Percentiles rank a stretch among this genome's conserved stretches.
These are phyloP conservation scores for Xerocomus nothofagi DNA, from an alignment of 1,284 basidiomycete genomes.

Conservation along the genomic window DNA sequence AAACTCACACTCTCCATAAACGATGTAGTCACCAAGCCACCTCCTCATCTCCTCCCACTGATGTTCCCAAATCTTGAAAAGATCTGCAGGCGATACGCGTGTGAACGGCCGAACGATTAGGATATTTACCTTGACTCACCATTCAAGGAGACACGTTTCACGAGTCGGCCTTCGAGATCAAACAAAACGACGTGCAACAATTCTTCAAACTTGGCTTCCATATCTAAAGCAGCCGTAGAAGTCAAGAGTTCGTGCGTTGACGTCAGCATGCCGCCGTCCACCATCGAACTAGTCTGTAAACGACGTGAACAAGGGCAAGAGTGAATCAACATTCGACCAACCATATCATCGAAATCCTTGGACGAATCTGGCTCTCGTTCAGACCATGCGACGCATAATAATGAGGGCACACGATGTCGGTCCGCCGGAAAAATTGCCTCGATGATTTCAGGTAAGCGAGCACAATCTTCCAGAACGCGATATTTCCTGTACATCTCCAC, in stretches of 20 bases:
- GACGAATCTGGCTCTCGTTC: slow-evolving; percentile 40
- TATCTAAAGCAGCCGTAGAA: slow-evolving; percentile 49
- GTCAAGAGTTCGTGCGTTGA: slow-evolving; percentile 47
- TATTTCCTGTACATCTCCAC: slow-evolving; percentile 54
- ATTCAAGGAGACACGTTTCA: slow-evolving; percentile 45
- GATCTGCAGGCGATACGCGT: slow-evolving; percentile 33
- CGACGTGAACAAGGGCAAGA: slow-evolving; percentile 1
- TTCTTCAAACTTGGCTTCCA: slow-evolving; percentile 53
- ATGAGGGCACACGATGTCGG: slow-evolving; percentile 57
- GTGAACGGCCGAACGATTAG: neutral
- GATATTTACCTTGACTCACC: slow-evolving; percentile 38
- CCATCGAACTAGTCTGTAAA: slow-evolving; percentile 46
- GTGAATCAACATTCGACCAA: slow-evolving; percentile 24
- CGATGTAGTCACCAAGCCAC: slow-evolving; percentile 56
- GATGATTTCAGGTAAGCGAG: slow-evolving; percentile 63
- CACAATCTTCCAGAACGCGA: slow-evolving; percentile 67
- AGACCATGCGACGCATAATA: slow-evolving; percentile 61
- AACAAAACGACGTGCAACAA: slow-evolving; percentile 44
- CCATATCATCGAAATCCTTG: slow-evolving; percentile 53
- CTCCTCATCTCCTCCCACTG: slow-evolving; percentile 49
- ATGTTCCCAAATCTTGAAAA: slow-evolving; percentile 50
- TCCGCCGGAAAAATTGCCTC: slow-evolving; percentile 48
- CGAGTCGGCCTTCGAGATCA: slow-evolving; percentile 57
- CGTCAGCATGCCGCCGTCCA: slow-evolving; percentile 44
- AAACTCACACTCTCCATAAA: slow-evolving; percentile 51